Evolutionary conservation across 208 protist species (phyloP).

Genomic region (Naegleria gruberi): DNA sequence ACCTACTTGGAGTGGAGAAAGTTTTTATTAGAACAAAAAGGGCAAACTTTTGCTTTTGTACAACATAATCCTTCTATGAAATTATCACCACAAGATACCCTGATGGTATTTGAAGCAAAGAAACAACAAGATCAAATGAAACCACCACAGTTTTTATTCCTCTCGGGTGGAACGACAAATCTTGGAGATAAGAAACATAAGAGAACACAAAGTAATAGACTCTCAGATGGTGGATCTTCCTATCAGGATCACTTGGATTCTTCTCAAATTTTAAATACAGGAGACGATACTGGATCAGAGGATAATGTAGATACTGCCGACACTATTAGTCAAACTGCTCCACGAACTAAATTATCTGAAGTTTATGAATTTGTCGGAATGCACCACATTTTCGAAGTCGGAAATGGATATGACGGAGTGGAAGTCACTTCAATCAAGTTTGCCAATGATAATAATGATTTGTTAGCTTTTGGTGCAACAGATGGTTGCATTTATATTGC

Average conservation of each 20-base stretch:
- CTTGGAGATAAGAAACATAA: background rate
- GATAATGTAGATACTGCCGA: background rate
- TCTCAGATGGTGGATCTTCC: background rate
- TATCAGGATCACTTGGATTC: background rate
- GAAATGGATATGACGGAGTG: background rate
- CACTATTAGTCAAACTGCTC: background rate
- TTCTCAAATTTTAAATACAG: background rate
- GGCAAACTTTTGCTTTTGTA: background rate
- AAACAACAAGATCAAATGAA: constrained; percentile 4
- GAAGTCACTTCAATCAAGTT: background rate
- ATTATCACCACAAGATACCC: background rate
- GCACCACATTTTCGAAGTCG: background rate
- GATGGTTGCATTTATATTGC: background rate
- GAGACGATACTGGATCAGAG: background rate
- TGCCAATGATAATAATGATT: background rate
- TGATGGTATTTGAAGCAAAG: background rate
- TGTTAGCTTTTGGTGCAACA: background rate
- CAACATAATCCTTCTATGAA: no score
- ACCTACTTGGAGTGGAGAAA: background rate
- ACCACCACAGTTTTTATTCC: background rate
- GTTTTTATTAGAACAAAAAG: constrained; percentile 15
- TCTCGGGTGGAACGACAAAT: background rate
- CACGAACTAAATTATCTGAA: background rate
- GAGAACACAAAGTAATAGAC: background rate
- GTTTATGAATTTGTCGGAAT: background rate